Evolutionary conservation across 805 yeast genomes (phyloP).

Genomic region (Peterozyma xylosa): DNA sequence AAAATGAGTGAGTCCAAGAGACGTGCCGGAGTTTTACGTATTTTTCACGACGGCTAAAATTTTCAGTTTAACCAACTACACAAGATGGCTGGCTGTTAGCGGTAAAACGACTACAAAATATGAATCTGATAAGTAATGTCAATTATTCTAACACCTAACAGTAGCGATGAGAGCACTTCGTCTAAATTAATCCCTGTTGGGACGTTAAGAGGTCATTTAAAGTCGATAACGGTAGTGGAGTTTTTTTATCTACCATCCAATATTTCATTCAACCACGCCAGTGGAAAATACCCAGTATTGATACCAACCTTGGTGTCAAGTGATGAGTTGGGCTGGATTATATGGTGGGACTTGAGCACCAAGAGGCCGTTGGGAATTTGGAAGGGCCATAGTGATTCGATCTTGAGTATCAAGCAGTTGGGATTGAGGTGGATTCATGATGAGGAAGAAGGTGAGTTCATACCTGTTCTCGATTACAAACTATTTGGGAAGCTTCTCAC

Average conservation of each 20-base stretch:
- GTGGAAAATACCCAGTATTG: constrained; percentile 14
- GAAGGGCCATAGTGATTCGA: constrained; percentile 47
- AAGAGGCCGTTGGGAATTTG: constrained; percentile 51
- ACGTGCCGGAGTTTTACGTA: too few species aligned
- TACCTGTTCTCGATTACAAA: constrained; percentile 15
- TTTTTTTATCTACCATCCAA: constrained; percentile 12
- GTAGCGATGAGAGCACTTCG: not conserved
- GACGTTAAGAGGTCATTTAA: constrained; percentile 22
- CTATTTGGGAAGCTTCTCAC: constrained; percentile 41
- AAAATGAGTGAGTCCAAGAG: too few species aligned
- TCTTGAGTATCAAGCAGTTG: constrained; percentile 42
- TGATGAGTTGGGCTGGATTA: constrained; percentile 56
- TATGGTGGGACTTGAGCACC: constrained; percentile 57
- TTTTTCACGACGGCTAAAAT: too few species aligned
- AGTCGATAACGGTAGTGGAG: constrained; percentile 19
- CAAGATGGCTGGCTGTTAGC: too few species aligned
- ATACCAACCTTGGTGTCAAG: constrained; percentile 39
- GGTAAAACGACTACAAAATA: too few species aligned
- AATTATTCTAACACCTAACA: not conserved
- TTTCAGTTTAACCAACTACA: too few species aligned
- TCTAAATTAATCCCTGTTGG: constrained; percentile 2
- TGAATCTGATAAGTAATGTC: not conserved
- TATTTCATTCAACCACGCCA: constrained; percentile 3
- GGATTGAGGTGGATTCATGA: constrained; percentile 24
- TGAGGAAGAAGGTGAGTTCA: constrained; percentile 2